A percentile compares a stretch with the other conserved stretches of the same genome.
These are phyloP conservation scores for Emmonsiellopsis sp. DNA, from an alignment of 2,329 filamentous ascomycete genomes.

Conservation along the genomic window DNA sequence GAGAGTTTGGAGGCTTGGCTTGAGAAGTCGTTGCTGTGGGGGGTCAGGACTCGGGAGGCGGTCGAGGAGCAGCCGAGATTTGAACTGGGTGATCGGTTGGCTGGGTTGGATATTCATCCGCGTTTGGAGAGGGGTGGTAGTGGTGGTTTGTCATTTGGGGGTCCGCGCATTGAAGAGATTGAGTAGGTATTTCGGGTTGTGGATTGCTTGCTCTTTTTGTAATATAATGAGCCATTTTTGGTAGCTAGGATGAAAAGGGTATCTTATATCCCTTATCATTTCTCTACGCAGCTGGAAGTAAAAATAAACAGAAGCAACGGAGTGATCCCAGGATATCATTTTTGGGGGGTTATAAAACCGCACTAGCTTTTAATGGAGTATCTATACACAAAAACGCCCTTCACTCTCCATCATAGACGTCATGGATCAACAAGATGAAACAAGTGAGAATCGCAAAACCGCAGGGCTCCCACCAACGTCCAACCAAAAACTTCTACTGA, in stretches of 20 bases:
- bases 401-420: neutral
- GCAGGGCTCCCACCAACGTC: no score
- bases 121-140: conserved; percentile 9
- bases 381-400: neutral
- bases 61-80: conserved; percentile 16
- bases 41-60: conserved; percentile 20
- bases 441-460: no score
- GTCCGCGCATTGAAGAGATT: conserved; percentile 35
- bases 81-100: conserved; percentile 29
- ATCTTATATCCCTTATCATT: no score
- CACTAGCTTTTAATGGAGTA: neutral
- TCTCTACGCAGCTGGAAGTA: no score
- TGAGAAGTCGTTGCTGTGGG: conserved; percentile 34
- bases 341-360: no score
- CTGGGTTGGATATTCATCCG: conserved; percentile 30
- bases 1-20: conserved; percentile 36
- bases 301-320: no score
- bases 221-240: no score
- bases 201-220: neutral
- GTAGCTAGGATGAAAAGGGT: no score
- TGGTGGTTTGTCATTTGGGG: conserved; percentile 12
- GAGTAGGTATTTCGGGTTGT: conserved; percentile 18
- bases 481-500: no score
- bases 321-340: no score
- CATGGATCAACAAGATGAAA: no score